Evolutionary conservation across 2,329 filamentous ascomycete genomes (phyloP), one percentile per base, ranked within the genome.

Genomic region (Fusarium ramigenum): DNA sequence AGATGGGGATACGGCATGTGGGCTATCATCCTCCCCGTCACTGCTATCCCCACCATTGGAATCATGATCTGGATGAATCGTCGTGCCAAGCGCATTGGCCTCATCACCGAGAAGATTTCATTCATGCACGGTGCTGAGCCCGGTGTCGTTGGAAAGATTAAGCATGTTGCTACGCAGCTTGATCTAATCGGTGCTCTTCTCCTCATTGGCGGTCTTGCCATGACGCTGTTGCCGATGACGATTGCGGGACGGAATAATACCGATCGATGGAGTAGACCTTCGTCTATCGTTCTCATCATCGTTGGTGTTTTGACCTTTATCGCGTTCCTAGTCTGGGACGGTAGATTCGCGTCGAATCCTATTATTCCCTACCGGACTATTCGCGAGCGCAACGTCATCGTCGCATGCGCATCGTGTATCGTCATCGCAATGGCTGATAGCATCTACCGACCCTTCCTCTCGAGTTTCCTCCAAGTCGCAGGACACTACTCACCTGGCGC

Each of bases 1-100:
- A 70, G 72, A 56, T 73, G 72, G 72, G 72, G 72, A 0, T 74
- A 73, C 0, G 72, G 72, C 1, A 74, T 75, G 59, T 74, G 72
- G 72, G 25, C 69, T 1, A 74, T 74, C 3, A 40, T 74, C 0
- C 23, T 75, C 0, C 72, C 72, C 0, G 60, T 73, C 0, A 73
- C 72, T 19, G 69, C 69, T 3, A 60, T 75, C 5, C 72, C 72
- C 0, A 75, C 72, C 0, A 73, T 75, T 11, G 21, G 39, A 1
- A 75, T 69, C 16, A 74, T 74, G 71, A n/a, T 74, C 12, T 74
- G 71, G 63, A 74, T 74, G 67, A 50, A 67, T 0, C 59, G 57
- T 0, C 60, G 71, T 2, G 71, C 71, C 0, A 74, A 63, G 11
- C 39, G 37, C 0, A 50, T 72, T 16, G 71, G 71, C 0, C 15